Evolutionary conservation across 352 stramenopile genomes (phyloP), one percentile per base, ranked within the genome.

Genomic region (Globisporangium lucens): DNA sequence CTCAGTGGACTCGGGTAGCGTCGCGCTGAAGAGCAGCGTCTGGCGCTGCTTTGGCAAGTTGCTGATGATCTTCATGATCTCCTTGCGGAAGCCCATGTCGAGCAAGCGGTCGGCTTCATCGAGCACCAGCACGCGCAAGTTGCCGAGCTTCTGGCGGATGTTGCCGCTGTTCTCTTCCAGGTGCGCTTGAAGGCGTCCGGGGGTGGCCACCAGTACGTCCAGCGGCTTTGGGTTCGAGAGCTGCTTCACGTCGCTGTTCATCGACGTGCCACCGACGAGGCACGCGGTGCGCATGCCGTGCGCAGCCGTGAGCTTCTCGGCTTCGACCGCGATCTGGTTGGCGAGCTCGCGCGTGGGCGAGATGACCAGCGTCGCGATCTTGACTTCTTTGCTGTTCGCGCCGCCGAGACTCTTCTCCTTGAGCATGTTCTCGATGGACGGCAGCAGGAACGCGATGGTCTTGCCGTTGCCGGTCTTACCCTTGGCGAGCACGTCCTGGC

Each of bases 21-120:
- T 99, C 29, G 97, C 97, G 36, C 91, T 98, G 72, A 99, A 99
- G 2, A 99, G 77, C 22, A 99, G 82, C 35, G 95, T 99, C 76
- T 99, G 96, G 22, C 96, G 88, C 56, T 88, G 41, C 53, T 69
- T 72, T 0, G 82, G 82, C 56, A 90, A 57, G 46, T 68, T 77
- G 22, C 61, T 74, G 22, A 94, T 86, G 63, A 99, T 98, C 64
- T 87, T 84, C 66, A 94, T 86, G 68, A 98, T 97, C 63, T 98
- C 90, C 6, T 84, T 85, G 22, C 85, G 80, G 72, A 99, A 97
- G 10, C 97, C 97, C 89, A 98, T 98, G 76, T 99, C 97, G 17
- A 99, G 73, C 36, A 99, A 78, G 8, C 96, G 89, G 72, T 99
- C 98, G 3, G 92, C 95, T 85, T 99, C 98, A 73, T 99, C 97